phyloP scores from a whole-genome alignment of 768 basidiomycete genomes.

The Collybia sordida region DNA sequence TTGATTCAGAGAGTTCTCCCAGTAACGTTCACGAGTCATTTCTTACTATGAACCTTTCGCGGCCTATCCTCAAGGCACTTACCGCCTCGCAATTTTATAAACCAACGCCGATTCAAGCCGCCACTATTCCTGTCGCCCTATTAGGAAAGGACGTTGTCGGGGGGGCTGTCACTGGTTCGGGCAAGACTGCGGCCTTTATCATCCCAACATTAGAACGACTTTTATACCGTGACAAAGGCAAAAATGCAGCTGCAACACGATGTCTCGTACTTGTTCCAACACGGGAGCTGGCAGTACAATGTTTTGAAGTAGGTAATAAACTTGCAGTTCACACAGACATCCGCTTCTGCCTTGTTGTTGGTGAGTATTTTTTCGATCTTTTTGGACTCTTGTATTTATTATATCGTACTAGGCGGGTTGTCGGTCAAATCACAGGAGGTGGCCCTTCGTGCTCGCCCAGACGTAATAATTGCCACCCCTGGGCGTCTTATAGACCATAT shows the following conservation, averaged over 20 bases:
- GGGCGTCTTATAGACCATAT: conserved; percentile 98
- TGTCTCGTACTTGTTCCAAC: conserved; percentile 95
- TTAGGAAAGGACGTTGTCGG: conserved; percentile 96
- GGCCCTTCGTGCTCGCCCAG: conserved; percentile 82
- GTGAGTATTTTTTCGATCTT: conserved; percentile 39
- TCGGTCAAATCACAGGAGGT: conserved; percentile 92
- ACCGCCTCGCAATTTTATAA: conserved; percentile 76
- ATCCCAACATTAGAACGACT: conserved; percentile 93
- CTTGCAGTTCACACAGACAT: conserved; percentile 88
- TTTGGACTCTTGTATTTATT: conserved; percentile 7
- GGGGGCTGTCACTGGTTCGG: conserved; percentile 94
- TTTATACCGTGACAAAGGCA: conserved; percentile 87
- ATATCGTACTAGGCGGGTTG: conserved; percentile 66
- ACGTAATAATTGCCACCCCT: conserved; percentile 94
- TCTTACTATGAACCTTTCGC: conserved; percentile 91
- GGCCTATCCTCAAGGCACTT: conserved; percentile 89
- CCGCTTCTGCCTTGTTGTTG: conserved; percentile 88
- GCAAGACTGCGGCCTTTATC: conserved; percentile 97
- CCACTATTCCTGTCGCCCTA: conserved; percentile 91
- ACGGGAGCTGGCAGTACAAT: conserved; percentile 94
- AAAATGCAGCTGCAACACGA: conserved; percentile 80
- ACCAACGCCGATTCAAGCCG: conserved; percentile 95
- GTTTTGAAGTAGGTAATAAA: conserved; percentile 87
- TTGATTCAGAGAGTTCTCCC: conserved; percentile 57
- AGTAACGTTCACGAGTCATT: conserved; percentile 73